Conservation (phyloP, 2,329 filamentous ascomycete genomes). For the Hirsutella minnesotensis region DNA sequence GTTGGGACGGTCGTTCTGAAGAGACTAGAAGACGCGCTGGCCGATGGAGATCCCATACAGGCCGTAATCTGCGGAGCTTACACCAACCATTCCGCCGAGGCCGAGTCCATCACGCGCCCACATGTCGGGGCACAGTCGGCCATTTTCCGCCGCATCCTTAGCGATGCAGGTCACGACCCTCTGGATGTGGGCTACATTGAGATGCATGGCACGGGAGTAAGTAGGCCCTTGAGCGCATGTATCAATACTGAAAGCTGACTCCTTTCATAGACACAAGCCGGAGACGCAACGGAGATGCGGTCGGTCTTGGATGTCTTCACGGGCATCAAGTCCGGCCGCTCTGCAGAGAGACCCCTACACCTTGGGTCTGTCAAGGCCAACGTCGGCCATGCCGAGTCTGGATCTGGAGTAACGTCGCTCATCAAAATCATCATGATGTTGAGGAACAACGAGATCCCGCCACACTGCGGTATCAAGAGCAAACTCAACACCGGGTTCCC, state of each 20-base stretch:
- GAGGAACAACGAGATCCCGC: constrained; percentile 33
- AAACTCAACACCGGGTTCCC: constrained; percentile 32
- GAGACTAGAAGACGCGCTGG: constrained; percentile 29
- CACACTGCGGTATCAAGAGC: constrained; percentile 41
- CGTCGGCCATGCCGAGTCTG: constrained; percentile 36
- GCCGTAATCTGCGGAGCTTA: constrained; percentile 49
- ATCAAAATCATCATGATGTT: constrained; percentile 39
- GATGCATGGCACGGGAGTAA: neutral
- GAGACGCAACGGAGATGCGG: neutral
- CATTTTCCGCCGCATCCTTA: neutral
- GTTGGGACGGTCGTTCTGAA: constrained; percentile 37
- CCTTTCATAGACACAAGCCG: neutral
- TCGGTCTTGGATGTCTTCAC: neutral
- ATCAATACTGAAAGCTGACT: no score
- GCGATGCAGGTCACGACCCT: neutral
- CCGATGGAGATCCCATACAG: constrained; percentile 54
- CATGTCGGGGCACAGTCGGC: constrained; percentile 33
- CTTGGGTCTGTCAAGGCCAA: constrained; percentile 38
- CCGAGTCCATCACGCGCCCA: constrained; percentile 61
- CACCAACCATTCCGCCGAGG: constrained; percentile 62
- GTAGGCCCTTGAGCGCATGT: no score
- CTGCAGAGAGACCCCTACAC: constrained; percentile 20
- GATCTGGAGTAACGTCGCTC: constrained; percentile 27
- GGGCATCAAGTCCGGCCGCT: neutral
- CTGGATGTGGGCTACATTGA: neutral